Percentiles rank a stretch among this genome's conserved stretches.
These are phyloP conservation scores for Plicaturopsis crispa DNA, from an alignment of 768 basidiomycete species.

Conservation along the genomic window DNA sequence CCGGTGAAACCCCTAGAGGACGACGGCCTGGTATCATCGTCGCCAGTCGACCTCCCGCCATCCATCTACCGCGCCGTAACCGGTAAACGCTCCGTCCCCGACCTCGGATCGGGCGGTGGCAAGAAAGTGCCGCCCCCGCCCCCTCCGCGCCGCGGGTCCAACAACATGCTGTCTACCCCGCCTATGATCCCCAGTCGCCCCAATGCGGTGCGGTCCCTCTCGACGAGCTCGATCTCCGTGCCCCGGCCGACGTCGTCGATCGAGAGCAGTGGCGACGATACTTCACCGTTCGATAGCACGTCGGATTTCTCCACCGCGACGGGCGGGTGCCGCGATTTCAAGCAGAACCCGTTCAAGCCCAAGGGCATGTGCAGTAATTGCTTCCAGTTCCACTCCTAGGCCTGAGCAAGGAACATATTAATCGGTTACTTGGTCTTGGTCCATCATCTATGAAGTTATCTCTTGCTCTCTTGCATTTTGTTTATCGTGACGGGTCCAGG, in stretches of 20 bases:
- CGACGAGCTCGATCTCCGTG: slow-evolving; percentile 11
- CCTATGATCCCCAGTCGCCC: slow-evolving; percentile 44
- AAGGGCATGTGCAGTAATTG: slow-evolving; percentile 63
- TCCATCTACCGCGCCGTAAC: slow-evolving; percentile 1
- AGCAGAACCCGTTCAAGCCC: slow-evolving; percentile 61
- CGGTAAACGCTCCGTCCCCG: background rate
- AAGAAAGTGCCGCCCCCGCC: slow-evolving; percentile 60
- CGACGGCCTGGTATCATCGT: slow-evolving; percentile 13
- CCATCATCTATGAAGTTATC: too few relatives aligned
- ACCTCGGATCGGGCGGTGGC: slow-evolving; percentile 5
- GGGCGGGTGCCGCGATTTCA: slow-evolving; percentile 44
- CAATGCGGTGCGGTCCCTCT: slow-evolving; percentile 11
- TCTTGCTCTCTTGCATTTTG: too few relatives aligned
- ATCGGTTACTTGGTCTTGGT: too few relatives aligned
- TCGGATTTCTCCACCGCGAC: slow-evolving; percentile 31
- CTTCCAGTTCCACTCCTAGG: slow-evolving; percentile 37
- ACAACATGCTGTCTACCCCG: slow-evolving; percentile 20
- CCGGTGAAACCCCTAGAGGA: slow-evolving; percentile 19
- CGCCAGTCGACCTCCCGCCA: slow-evolving; percentile 9
- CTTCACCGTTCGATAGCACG: slow-evolving; percentile 62
- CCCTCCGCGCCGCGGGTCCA: slow-evolving; percentile 45
- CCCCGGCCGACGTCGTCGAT: slow-evolving; percentile 26
- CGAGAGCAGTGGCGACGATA: slow-evolving; percentile 27
- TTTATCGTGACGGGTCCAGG: too few relatives aligned
- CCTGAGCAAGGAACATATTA: too few relatives aligned